A percentile compares a stretch with the other conserved stretches of the same genome.
Evolutionary conservation across 441 rosid genomes (phyloP).

Genomic region (Populus hybrid): DNA sequence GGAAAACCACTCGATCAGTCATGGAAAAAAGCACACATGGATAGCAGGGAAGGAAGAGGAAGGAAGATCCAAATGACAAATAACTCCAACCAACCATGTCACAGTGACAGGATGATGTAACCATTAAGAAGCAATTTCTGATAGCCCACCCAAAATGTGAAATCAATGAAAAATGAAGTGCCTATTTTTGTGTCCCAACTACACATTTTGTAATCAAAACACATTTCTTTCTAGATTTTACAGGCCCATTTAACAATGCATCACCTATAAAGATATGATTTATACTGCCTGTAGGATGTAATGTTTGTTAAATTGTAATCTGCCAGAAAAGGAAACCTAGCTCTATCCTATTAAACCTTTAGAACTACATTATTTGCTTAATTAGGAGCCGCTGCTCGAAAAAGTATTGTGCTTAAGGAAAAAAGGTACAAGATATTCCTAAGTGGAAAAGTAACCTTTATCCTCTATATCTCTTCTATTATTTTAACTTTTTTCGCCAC

Average conservation of each 20-base stretch:
- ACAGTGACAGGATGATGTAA: neutral
- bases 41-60: neutral
- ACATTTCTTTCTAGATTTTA: neutral
- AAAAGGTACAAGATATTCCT: neutral
- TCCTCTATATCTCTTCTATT: neutral
- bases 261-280: neutral
- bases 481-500: neutral
- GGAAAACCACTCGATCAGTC: slow-evolving; percentile 21
- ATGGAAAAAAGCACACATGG: neutral
- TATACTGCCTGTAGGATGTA: neutral
- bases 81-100: neutral
- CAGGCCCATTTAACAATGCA: neutral
- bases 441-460: neutral
- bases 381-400: neutral
- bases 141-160: neutral
- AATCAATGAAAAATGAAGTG: neutral
- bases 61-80: neutral
- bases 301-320: neutral
- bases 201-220: neutral
- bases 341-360: neutral
- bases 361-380: neutral
- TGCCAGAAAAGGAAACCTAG: neutral
- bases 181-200: neutral
- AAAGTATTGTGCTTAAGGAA: neutral
- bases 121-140: neutral